Conservation (phyloP, 2,329 filamentous ascomycete species). For the Rutstroemia sp. region DNA sequence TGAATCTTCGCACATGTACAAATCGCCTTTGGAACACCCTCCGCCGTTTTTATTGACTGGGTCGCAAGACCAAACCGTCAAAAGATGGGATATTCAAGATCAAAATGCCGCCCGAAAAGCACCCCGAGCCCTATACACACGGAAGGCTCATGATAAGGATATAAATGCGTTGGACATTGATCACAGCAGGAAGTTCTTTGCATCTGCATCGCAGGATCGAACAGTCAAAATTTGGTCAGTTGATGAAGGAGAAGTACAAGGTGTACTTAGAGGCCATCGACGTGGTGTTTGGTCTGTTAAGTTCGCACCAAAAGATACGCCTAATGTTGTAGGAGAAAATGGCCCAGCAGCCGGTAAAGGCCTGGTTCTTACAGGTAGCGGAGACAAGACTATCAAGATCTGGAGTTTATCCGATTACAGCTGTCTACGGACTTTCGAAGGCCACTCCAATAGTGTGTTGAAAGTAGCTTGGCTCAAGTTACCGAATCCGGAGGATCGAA, state of each 20-base stretch:
- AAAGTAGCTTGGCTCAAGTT: constrained; percentile 82
- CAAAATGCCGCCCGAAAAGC: constrained; percentile 41
- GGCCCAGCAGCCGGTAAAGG: constrained; percentile 71
- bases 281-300: constrained; percentile 93
- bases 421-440: constrained; percentile 89
- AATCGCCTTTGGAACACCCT: constrained; percentile 69
- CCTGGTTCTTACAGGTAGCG: constrained; percentile 80
- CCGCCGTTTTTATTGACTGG: constrained; percentile 84
- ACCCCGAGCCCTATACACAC: constrained; percentile 68
- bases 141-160: constrained; percentile 97
- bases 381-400: constrained; percentile 91
- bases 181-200: constrained; percentile 69
- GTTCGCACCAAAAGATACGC: constrained; percentile 75
- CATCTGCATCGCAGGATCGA: constrained; percentile 92
- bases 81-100: constrained; percentile 74
- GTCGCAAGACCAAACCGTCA: constrained; percentile 91
- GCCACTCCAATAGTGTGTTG: constrained; percentile 89
- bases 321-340: constrained; percentile 64
- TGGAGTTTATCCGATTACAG: constrained; percentile 92
- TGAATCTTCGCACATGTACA: constrained; percentile 61
- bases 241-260: constrained; percentile 82
- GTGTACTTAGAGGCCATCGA: constrained; percentile 85
- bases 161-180: constrained; percentile 92
- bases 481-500: constrained; percentile 39
- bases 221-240: constrained; percentile 96